Conservation (phyloP, 768 basidiomycete species). For the Aureoboletus auriporus region DNA sequence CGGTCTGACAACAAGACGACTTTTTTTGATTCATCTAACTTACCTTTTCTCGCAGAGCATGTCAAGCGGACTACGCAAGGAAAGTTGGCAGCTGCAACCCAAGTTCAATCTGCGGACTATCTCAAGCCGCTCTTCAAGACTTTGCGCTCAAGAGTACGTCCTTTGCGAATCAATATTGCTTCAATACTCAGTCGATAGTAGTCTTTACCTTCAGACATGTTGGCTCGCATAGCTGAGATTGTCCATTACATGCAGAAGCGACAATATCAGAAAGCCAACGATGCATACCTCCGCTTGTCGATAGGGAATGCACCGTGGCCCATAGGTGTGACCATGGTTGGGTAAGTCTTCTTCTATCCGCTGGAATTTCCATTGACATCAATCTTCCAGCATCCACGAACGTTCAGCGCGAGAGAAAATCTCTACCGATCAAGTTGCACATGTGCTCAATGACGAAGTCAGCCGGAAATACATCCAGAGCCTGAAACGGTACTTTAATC, state of each 20-base stretch:
- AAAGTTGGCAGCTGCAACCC: slow-evolving; percentile 90
- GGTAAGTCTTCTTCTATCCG: slow-evolving; percentile 46
- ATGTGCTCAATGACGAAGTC: slow-evolving; percentile 98
- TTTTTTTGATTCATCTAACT: not conserved
- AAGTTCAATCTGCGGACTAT: slow-evolving; percentile 93
- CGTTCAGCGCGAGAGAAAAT: slow-evolving; percentile 98
- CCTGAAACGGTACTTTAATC: slow-evolving; percentile 72
- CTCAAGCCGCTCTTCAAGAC: slow-evolving; percentile 94
- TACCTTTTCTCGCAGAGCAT: slow-evolving; percentile 47
- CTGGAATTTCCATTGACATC: not conserved
- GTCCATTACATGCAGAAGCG: slow-evolving; percentile 96
- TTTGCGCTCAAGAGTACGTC: slow-evolving; percentile 80
- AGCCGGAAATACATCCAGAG: slow-evolving; percentile 99
- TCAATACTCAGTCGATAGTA: slow-evolving; percentile 25
- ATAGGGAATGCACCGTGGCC: slow-evolving; percentile 99
- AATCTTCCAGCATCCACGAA: slow-evolving; percentile 77
- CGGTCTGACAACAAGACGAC: slow-evolving; percentile 42
- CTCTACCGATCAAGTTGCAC: slow-evolving; percentile 93
- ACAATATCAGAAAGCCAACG: slow-evolving; percentile 93
- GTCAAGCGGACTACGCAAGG: slow-evolving; percentile 89
- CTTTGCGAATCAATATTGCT: not conserved
- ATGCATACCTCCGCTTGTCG: slow-evolving; percentile 92
- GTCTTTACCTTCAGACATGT: slow-evolving; percentile 81
- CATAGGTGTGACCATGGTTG: slow-evolving; percentile 99
- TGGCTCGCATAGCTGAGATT: slow-evolving; percentile 86